These are phyloP conservation scores for Beauveria medogensis DNA, from an alignment of 2,329 filamentous ascomycete genomes.

Conservation along the genomic window DNA sequence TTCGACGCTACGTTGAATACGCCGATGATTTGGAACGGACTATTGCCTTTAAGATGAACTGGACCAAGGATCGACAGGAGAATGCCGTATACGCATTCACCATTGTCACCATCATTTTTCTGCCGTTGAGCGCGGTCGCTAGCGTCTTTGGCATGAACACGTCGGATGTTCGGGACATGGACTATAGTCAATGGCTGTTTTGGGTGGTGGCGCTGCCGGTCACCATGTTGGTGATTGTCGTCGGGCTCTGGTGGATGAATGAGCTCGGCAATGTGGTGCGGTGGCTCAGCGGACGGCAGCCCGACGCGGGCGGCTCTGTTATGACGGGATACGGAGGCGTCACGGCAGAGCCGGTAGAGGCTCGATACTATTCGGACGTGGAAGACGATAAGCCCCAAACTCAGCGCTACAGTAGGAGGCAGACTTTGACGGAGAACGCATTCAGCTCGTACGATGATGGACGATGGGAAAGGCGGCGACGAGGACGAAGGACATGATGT, in stretches of 20 bases:
- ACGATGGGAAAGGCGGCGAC: background rate
- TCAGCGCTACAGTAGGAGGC: background rate
- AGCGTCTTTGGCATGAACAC: constrained; percentile 48
- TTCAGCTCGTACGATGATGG: background rate
- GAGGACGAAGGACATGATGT: background rate
- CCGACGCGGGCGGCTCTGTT: background rate
- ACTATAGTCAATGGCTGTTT: constrained; percentile 39
- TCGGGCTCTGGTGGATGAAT: constrained; percentile 35
- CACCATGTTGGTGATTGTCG: constrained; percentile 31
- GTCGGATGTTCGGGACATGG: constrained; percentile 40
- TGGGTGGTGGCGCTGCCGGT: constrained; percentile 41
- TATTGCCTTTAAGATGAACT: constrained; percentile 28
- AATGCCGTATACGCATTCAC: constrained; percentile 42
- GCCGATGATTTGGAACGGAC: constrained; percentile 23
- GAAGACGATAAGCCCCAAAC: background rate
- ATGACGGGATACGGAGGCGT: background rate
- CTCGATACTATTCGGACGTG: constrained; percentile 1
- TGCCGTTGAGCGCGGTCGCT: constrained; percentile 38
- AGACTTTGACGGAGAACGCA: background rate
- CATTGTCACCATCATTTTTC: constrained; percentile 40
- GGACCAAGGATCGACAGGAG: constrained; percentile 37
- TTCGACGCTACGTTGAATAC: constrained; percentile 22
- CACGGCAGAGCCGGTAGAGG: background rate
- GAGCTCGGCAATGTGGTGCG: constrained; percentile 29
- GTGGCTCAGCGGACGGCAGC: constrained; percentile 20